Evolutionary conservation across 2,329 filamentous ascomycete species (phyloP).

Genomic region (Cladosporium sp.): DNA sequence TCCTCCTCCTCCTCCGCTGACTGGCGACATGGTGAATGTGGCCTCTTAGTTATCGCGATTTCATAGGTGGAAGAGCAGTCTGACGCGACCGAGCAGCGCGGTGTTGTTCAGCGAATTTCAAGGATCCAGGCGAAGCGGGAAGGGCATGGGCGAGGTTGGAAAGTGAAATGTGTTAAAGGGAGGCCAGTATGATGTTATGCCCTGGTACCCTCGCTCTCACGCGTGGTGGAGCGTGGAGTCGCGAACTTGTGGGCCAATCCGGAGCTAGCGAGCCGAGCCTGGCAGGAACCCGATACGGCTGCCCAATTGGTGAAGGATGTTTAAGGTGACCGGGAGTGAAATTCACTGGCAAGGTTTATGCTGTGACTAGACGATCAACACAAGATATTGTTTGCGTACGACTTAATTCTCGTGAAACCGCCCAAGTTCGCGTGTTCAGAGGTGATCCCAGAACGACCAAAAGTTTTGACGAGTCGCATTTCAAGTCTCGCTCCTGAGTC

Average conservation of each 20-base stretch:
- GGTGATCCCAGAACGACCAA: too few species aligned
- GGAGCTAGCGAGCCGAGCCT: not conserved
- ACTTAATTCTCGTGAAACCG: too few species aligned
- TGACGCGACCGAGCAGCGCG: not conserved
- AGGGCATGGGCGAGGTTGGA: too few species aligned
- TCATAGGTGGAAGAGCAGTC: constrained; percentile 8
- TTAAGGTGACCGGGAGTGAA: too few species aligned
- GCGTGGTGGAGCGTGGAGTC: not conserved
- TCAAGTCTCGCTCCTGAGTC: not conserved
- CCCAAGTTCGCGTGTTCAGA: too few species aligned
- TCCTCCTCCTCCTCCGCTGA: constrained; percentile 60
- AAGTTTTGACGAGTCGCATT: not conserved
- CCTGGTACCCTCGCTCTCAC: not conserved
- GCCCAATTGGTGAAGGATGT: too few species aligned
- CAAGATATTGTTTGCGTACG: too few species aligned
- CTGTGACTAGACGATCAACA: too few species aligned
- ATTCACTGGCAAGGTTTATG: too few species aligned
- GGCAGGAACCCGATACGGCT: too few species aligned
- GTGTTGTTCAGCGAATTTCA: not conserved
- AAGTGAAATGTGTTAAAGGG: not conserved
- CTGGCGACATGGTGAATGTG: constrained; percentile 9
- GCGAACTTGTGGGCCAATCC: not conserved
- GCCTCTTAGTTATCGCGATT: constrained; percentile 13
- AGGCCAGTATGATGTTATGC: not conserved
- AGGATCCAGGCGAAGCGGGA: too few species aligned